Percentiles rank a stretch among this genome's conserved stretches.
These are phyloP conservation scores for Crithidia sp. DNA, from an alignment of 208 protist genomes.

Conservation along the genomic window DNA sequence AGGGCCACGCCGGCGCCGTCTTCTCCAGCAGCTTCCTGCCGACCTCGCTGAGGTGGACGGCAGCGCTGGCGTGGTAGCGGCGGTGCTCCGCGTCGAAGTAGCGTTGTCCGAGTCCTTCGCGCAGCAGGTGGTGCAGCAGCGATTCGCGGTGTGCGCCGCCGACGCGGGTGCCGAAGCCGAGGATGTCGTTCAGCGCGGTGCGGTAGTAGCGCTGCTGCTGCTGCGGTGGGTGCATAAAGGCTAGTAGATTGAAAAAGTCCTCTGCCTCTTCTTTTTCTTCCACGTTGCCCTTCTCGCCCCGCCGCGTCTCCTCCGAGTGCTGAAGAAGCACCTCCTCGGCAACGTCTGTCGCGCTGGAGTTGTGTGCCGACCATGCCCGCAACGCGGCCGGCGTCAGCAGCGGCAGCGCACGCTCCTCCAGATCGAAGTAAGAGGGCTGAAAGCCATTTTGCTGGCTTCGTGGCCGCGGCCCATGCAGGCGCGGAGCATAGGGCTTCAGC, in stretches of 20 bases:
- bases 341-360: not conserved
- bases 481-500: not conserved
- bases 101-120: slow-evolving; percentile 33
- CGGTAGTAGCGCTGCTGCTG: slow-evolving; percentile 36
- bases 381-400: slow-evolving; percentile 13
- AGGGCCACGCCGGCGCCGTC: slow-evolving; percentile 16
- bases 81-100: slow-evolving; percentile 11
- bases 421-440: slow-evolving; percentile 21
- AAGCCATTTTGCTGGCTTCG: slow-evolving; percentile 11
- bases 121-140: slow-evolving; percentile 35
- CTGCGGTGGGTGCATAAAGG: slow-evolving; percentile 49
- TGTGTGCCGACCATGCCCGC: slow-evolving; percentile 7
- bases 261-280: not conserved
- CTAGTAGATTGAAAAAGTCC: slow-evolving; percentile 26
- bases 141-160: slow-evolving; percentile 41
- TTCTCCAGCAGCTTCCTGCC: slow-evolving; percentile 23
- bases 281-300: not conserved
- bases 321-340: slow-evolving; percentile 19
- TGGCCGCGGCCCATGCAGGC: slow-evolving; percentile 6
- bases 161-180: slow-evolving; percentile 55
- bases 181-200: slow-evolving; percentile 39
- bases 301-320: slow-evolving; percentile 1
- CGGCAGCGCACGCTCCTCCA: slow-evolving; percentile 20
- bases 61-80: not conserved
- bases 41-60: slow-evolving; percentile 22